Evolutionary conservation across 163 green algal species (phyloP).

Genomic region (Scenedesmus sp.): DNA sequence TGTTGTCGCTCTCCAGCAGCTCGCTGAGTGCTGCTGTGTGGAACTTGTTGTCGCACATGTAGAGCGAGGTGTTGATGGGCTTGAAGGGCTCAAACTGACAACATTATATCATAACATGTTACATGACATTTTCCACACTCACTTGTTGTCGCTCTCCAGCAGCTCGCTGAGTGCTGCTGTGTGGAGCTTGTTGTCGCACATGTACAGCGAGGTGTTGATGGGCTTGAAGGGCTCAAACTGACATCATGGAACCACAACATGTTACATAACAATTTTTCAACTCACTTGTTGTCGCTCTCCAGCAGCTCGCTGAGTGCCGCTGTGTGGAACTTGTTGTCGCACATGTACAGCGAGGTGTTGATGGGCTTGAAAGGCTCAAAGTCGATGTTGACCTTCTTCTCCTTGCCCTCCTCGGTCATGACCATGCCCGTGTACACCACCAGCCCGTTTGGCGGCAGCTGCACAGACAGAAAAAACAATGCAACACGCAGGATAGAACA

Average conservation of each 20-base stretch:
- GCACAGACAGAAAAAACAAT: slow-evolving; percentile 66
- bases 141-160: slow-evolving; percentile 95
- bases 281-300: slow-evolving; percentile 92
- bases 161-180: slow-evolving; percentile 98
- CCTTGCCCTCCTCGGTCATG: slow-evolving; percentile 99
- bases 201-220: slow-evolving; percentile 66
- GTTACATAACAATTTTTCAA: not conserved
- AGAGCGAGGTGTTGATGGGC: slow-evolving; percentile 76
- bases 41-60: slow-evolving; percentile 99
- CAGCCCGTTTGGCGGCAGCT: slow-evolving; percentile 96
- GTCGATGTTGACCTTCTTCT: slow-evolving; percentile 80
- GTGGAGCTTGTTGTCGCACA: slow-evolving; percentile 99
- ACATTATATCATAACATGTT: not conserved
- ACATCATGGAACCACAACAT: too few relatives aligned
- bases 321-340: slow-evolving; percentile 99
- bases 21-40: slow-evolving; percentile 98
- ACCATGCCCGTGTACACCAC: slow-evolving; percentile 99
- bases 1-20: slow-evolving; percentile 63
- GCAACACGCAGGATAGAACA: not conserved
- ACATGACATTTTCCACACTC: slow-evolving; percentile 16
- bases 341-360: slow-evolving; percentile 99
- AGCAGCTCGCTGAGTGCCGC: slow-evolving; percentile 98
- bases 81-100: slow-evolving; percentile 99
- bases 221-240: slow-evolving; percentile 99
- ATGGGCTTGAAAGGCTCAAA: slow-evolving; percentile 99